Percentiles rank a stretch among this genome's conserved stretches.
These are phyloP conservation scores for Globisporangium apiculatum DNA, from an alignment of 352 stramenopile genomes.

Conservation along the genomic window DNA sequence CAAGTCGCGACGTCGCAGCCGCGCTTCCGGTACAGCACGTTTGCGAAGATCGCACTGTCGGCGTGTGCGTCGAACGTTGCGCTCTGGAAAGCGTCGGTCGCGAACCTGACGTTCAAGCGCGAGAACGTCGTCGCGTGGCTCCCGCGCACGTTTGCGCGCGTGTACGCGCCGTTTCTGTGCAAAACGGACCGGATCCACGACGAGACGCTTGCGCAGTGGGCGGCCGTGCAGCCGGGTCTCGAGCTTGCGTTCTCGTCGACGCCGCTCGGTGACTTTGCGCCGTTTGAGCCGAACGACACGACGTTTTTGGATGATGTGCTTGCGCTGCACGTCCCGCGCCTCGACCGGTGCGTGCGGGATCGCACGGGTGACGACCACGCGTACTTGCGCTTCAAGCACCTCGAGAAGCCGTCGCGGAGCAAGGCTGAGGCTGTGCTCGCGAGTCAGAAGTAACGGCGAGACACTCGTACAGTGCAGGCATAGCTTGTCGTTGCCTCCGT, in stretches of 20 bases:
- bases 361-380: slow-evolving; percentile 71
- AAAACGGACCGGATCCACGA: slow-evolving; percentile 74
- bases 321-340: slow-evolving; percentile 61
- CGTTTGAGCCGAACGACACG: slow-evolving; percentile 47
- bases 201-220: slow-evolving; percentile 65
- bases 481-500: too few relatives aligned
- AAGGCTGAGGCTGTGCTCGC: slow-evolving; percentile 11
- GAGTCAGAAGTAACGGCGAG: neutral
- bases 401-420: slow-evolving; percentile 32
- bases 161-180: slow-evolving; percentile 65
- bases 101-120: slow-evolving; percentile 66
- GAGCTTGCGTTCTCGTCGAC: slow-evolving; percentile 59
- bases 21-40: slow-evolving; percentile 57
- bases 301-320: slow-evolving; percentile 79
- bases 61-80: slow-evolving; percentile 54
- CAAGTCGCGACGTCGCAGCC: slow-evolving; percentile 66
- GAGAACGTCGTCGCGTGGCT: slow-evolving; percentile 70
- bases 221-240: slow-evolving; percentile 63
- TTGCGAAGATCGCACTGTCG: slow-evolving; percentile 69
- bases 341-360: slow-evolving; percentile 78
- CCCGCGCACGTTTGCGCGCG: slow-evolving; percentile 56
- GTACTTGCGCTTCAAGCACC: slow-evolving; percentile 82
- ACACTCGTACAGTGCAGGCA: too few relatives aligned
- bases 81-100: slow-evolving; percentile 61
- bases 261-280: slow-evolving; percentile 52